Base-by-base conservation (phyloP, 495 filamentous ascomycete species). In the Halenospora varia region DNA sequence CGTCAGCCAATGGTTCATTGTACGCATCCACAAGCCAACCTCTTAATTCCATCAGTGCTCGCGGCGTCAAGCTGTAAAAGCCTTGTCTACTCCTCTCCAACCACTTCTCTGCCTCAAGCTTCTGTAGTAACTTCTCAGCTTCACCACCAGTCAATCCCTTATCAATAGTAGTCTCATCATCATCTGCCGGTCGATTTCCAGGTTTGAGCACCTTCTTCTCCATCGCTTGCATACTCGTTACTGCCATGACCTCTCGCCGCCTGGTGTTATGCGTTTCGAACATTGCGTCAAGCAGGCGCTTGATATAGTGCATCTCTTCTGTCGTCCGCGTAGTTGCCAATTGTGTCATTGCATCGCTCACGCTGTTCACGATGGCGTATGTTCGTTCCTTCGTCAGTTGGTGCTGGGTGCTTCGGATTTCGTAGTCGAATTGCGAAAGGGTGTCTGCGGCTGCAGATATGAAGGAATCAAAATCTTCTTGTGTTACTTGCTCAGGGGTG, bases 241-340 rank as follows among this genome's bases (percentile, higher is more conserved):
- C 74, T 0, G 87, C 89, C 83, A 96, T 87, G 48, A 90, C 79
- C 71, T 97, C 93, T 56, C 82, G 81, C 1, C 82, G 73, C 20
- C 71, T 73, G 0, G 85, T 90, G 63, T 97, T 97, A 67, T 91
- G 81, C 2, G 78, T 85, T 47, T 92, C 88, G 66, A 97, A 97
- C 85, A 98, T 96, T 60, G 81, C 84, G 70, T 97, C 93, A 0
- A 98, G 83, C 15, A 97, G 67, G 1, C 94, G 76, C 73, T 95
- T 91, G 55, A 97, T 78, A 69, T 88, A 98, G 10, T 88, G 81
- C 35, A 97, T 90, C 73, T 97, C 92, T 56, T 97, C 95, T 18
- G 89, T 72, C 0, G 83, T 76, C 67, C 86, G 85, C 0, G 79
- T 82, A 0, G 94, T 97, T n/a, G 90, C 90, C 22, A 96, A 76